These are phyloP conservation scores for Penicillium paradoxum DNA, from an alignment of 495 filamentous ascomycete genomes.

Conservation along the genomic window DNA sequence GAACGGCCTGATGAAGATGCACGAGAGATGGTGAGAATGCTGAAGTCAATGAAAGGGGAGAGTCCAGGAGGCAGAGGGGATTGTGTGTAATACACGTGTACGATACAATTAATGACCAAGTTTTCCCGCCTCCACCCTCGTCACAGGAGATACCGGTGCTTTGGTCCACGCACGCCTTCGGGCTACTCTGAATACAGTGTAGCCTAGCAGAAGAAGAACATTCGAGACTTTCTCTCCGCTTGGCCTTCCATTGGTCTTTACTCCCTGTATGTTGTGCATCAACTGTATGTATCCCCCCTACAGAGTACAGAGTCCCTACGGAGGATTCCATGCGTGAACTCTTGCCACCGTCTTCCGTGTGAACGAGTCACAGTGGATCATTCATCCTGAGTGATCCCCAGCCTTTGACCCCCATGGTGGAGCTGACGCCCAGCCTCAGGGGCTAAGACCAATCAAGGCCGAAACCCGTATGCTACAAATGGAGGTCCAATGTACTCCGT, in stretches of 20 bases:
- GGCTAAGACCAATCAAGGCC: slow-evolving; percentile 2
- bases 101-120: slow-evolving; percentile 2
- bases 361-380: background rate
- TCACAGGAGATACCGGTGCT: slow-evolving; percentile 6
- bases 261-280: background rate
- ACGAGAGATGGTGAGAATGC: background rate
- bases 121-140: slow-evolving; percentile 5
- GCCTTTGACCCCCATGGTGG: background rate
- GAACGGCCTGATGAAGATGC: background rate
- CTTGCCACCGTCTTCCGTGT: too few relatives aligned
- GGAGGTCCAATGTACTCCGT: too few relatives aligned
- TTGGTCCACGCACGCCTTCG: background rate
- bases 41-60: slow-evolving; percentile 2
- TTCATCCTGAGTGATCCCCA: background rate
- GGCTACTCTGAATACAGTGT: background rate
- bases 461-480: background rate
- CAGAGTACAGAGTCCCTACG: too few relatives aligned
- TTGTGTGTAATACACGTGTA: slow-evolving; percentile 25
- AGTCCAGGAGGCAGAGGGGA: slow-evolving; percentile 4
- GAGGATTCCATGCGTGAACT: too few relatives aligned
- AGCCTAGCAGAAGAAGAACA: background rate
- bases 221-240: background rate
- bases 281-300: background rate
- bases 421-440: background rate
- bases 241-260: background rate